Percentiles rank a stretch among this genome's conserved stretches.
Evolutionary conservation across 345 rosid species (phyloP).

Genomic region (Jatropha curcas): DNA sequence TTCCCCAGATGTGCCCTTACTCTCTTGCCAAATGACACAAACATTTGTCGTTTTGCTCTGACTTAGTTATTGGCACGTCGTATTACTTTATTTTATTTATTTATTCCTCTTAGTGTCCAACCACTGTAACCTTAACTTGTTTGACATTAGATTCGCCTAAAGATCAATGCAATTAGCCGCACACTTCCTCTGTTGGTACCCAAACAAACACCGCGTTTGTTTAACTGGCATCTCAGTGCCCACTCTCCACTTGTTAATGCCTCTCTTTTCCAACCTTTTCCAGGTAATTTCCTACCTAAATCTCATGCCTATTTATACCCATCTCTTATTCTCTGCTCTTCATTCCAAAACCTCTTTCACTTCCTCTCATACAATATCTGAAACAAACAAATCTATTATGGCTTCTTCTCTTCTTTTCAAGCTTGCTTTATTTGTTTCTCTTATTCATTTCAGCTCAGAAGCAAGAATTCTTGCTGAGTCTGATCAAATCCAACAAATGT

Average conservation of each 20-base stretch:
- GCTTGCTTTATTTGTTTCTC: conserved; percentile 4
- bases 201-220: not conserved
- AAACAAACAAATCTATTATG: not conserved
- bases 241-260: too few species aligned
- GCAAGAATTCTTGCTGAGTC: conserved; percentile 5
- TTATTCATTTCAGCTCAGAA: conserved; percentile 5
- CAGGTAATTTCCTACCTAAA: not conserved
- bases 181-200: not conserved
- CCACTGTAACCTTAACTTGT: not conserved
- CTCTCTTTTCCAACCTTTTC: not conserved
- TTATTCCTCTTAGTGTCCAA: not conserved
- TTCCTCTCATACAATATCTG: not conserved
- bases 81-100: not conserved
- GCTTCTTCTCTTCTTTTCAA: conserved; percentile 4
- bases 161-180: not conserved
- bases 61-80: not conserved
- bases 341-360: not conserved
- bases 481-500: not conserved
- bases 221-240: too few species aligned
- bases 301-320: not conserved
- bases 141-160: not conserved
- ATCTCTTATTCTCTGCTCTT: not conserved
- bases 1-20: too few species aligned
- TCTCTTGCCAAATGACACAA: too few species aligned
- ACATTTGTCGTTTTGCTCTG: too few species aligned